These are phyloP conservation scores for Botrytis fabae DNA, from an alignment of 2,329 filamentous ascomycete genomes.

Conservation along the genomic window DNA sequence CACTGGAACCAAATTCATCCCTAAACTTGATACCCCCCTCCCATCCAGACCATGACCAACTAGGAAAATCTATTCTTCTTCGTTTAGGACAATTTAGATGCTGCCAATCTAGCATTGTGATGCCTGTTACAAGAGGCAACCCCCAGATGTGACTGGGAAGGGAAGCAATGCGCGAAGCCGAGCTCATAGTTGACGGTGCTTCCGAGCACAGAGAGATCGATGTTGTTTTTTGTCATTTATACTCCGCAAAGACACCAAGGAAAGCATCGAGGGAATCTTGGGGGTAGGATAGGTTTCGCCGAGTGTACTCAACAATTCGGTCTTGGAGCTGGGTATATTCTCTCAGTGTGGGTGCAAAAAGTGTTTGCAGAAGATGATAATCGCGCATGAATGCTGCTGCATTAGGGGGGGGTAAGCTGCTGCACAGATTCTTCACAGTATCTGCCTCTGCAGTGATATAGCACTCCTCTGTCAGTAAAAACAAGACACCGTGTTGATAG, in stretches of 20 bases:
- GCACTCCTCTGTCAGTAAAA: not conserved
- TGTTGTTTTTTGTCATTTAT: not conserved
- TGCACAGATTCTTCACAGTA: not conserved
- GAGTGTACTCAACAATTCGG: not conserved
- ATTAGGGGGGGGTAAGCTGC: not conserved
- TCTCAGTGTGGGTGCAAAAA: no score
- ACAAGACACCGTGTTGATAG: not conserved
- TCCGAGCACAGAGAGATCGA: not conserved
- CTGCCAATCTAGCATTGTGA: not conserved
- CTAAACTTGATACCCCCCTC: not conserved
- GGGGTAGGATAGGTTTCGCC: not conserved
- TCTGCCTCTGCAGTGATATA: not conserved
- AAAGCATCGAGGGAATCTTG: not conserved
- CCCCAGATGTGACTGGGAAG: not conserved
- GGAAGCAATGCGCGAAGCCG: not conserved
- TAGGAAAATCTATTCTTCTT: not conserved
- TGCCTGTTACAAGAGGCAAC: not conserved
- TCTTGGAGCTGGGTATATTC: no score
- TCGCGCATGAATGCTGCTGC: no score
- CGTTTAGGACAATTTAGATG: not conserved
- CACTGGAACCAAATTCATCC: not conserved
- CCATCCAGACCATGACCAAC: not conserved
- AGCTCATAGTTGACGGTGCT: not conserved
- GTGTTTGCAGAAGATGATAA: no score
- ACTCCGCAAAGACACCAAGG: not conserved